phyloP scores from a whole-genome alignment of 2,329 filamentous ascomycete species.

The Exophiala calicioides region DNA sequence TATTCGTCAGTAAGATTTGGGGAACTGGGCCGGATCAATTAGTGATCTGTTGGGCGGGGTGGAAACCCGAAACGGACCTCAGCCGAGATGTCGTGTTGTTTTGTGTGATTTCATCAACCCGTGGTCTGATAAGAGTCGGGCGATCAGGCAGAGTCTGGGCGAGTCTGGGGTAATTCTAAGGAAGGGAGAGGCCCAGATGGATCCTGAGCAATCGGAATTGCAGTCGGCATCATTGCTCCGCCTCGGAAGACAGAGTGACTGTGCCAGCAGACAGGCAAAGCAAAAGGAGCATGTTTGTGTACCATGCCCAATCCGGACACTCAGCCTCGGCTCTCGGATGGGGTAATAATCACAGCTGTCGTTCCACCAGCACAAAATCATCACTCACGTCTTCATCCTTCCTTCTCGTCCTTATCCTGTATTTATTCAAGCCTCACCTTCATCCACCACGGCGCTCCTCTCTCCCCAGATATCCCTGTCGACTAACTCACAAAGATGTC shows the following conservation, averaged over 20 bases:
- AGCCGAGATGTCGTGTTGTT: constrained; percentile 2
- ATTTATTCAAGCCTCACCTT: neutral
- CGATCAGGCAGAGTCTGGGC: too few species aligned
- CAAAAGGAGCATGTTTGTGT: neutral
- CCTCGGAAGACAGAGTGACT: too few species aligned
- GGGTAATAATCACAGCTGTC: constrained; percentile 3
- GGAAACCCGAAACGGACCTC: constrained; percentile 1
- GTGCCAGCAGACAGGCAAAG: too few species aligned
- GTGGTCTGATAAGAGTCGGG: constrained; percentile 16
- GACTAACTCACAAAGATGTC: constrained; percentile 24
- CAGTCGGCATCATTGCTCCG: neutral
- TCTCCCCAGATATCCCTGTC: neutral
- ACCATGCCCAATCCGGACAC: constrained; percentile 4
- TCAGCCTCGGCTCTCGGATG: constrained; percentile 24
- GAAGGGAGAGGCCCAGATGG: neutral
- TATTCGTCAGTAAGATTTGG: neutral
- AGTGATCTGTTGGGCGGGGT: too few species aligned
- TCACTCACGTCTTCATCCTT: constrained; percentile 8
- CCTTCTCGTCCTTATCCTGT: neutral
- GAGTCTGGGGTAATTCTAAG: too few species aligned
- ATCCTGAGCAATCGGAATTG: neutral
- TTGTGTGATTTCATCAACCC: neutral
- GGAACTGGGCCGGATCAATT: too few species aligned
- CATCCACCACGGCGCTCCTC: neutral
- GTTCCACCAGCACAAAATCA: neutral